Percentiles rank a stretch among this genome's conserved stretches.
Evolutionary conservation across 2,329 filamentous ascomycete genomes (phyloP).

Genomic region (Aspergillus aculeatus): DNA sequence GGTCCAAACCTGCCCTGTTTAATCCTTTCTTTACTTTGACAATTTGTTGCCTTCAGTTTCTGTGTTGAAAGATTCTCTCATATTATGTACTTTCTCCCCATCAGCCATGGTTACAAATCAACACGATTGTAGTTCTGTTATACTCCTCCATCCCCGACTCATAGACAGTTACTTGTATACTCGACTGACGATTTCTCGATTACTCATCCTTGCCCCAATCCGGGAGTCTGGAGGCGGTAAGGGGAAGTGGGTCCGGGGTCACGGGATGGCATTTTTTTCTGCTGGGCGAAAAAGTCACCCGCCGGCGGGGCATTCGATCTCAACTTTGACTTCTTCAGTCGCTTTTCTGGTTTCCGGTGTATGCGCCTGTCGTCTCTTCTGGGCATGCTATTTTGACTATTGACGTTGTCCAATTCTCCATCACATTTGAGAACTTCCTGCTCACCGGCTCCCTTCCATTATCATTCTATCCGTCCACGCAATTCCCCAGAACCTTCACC

Average conservation of each 20-base stretch:
- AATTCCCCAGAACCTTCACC: neutral
- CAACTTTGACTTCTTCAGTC: conserved; percentile 4
- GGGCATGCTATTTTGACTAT: neutral
- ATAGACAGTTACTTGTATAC: too few species aligned
- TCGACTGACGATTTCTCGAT: neutral
- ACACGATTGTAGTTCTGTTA: neutral
- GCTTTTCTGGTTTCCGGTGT: neutral
- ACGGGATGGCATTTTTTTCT: conserved; percentile 17
- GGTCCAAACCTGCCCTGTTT: neutral
- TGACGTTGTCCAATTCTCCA: neutral
- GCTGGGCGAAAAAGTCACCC: conserved; percentile 18
- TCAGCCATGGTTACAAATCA: neutral
- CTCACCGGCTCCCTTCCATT: conserved; percentile 7
- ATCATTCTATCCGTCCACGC: conserved; percentile 2
- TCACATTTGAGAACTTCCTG: neutral
- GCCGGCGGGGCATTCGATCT: conserved; percentile 13
- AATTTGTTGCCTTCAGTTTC: neutral
- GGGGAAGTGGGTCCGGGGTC: conserved; percentile 9
- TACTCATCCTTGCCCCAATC: neutral
- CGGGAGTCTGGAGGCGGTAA: conserved; percentile 14
- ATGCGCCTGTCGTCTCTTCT: neutral
- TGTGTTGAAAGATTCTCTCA: neutral
- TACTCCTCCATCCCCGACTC: neutral
- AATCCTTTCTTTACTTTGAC: neutral
- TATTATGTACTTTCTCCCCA: neutral